Base-by-base conservation (phyloP, 2,329 filamentous ascomycete genomes). In the Alternaria longipes region DNA sequence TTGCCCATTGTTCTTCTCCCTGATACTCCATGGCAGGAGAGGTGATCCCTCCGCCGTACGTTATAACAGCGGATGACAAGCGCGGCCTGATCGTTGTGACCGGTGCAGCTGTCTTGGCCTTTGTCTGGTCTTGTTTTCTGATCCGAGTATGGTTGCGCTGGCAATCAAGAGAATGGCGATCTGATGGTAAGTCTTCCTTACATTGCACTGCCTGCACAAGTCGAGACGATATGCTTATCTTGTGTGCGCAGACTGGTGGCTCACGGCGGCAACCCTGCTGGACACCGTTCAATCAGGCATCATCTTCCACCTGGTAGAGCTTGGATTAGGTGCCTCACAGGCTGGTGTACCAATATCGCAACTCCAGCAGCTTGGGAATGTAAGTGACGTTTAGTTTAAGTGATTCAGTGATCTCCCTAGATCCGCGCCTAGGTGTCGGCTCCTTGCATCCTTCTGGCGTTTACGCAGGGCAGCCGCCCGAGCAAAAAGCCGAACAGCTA, bases 21-120 rank as follows among this genome's bases (percentile, higher is more conserved):
- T 54, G 18, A 36, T 42, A 24, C 46, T 46, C 36, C 56, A 74
- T 75, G 70, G 64, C 67, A 50, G 63, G 53, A 36, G 63, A 65
- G 46, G 65, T 69, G 28, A 65, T 64, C 14, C 72, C 73, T 45
- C 64, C 74, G n/a, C 72, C 72, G 2, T 77, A 70, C 44, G 52
- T 66, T 20, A 77, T 77, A 59, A 73, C 71, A 8, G 64, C 62
- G 2, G 45, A 71, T 56, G 74, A 77, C 55, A 76, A 77, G 58
- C 69, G 74, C 16, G 74, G 74, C n/a, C 61, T 78, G n/a, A 66
- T 78, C 8, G 68, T 75, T 8, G 71, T 77, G 28, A 71, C 71
- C 0, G 72, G 71, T 18, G 71, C 66, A 11, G 58, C 65, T 4
- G 72, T 71, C 4, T 49, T 76, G 24, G 68, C 70, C 7, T 78